Evolutionary conservation across 345 rosid genomes (phyloP), one percentile per base, ranked within the genome.

Genomic region (Lepidium didymum): DNA sequence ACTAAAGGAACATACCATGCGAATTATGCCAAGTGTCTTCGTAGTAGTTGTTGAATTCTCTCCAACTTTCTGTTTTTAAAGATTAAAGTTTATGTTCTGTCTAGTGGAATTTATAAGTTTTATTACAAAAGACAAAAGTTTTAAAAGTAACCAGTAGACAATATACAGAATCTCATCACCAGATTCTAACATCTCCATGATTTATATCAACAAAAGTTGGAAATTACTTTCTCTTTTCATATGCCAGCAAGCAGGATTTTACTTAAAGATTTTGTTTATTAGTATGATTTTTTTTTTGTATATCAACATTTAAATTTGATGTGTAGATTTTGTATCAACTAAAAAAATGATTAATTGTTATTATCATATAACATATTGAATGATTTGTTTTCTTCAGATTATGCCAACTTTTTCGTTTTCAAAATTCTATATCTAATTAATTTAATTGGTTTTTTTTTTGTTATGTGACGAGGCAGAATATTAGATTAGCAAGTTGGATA

Each of bases 1-100:
- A 66, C 10, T 33, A 67, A 43, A 42, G 23, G 12, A n/a, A 19
- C 21, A 19, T 1, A 5, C 68, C 72, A 67, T 35, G 49, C 45
- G 47, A 73, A 23, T 4, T 14, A 16, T 36, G 73, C 68, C 72
- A 59, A 73, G 71, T 74, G 51, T 29, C 60, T 51, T 58, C n/a
- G 1, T 41, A 2, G 19, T 51, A 16, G 56, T 73, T 41, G 72
- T 58, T 59, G 35, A 52, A 66, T 47, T 51, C 27, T 11, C 62
- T 43, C 56, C 50, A 11, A 62, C 33, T 36, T 9, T 38, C 40
- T 0, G 13, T 37, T 23, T 31, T 54, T 33, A 3, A 42, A 33
- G 27, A 54, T 54, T 42, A 53, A 16, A 64, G 25, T 40, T 63
- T 14, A 54, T 65, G 38, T 64, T 49, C 6, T 64, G 65, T 37